Base-by-base conservation (phyloP, 192 early-diverging fungal genomes). In the Pecoramyces ruminantium region DNA sequence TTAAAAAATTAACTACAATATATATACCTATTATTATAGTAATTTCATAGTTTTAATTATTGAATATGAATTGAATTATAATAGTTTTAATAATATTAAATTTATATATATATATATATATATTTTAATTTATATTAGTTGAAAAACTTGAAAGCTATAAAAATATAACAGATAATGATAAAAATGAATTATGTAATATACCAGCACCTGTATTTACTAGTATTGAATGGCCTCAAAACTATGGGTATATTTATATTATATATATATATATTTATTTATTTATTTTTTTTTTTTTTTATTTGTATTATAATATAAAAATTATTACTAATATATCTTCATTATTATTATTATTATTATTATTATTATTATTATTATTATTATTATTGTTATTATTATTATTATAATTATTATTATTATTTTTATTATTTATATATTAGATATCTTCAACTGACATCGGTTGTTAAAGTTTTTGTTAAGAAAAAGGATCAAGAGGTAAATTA, bases 161-260 rank as follows among this genome's bases (percentile, higher is more conserved):
- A 39, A 78, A 84, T 80, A 30, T 78, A 29, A 28, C 13, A 11
- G 86, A 87, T 79, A 81, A 84, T 77, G 80, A 86, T 30, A 82
- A 80, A 30, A 79, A 80, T 28, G 79, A 87, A 81, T 79, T 87
- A 38, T 84, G 84, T 12, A 83, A 84, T 51, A 84, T 92, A 67
- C 91, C 91, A 1, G 90, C 92, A 39, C 92, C 92, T 15, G 30
- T 83, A 21, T 92, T 93, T 78, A 86, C 87, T 16, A 80, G 84
- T 30, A 81, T 83, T 8, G 89, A 91, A 78, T 86, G 85, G 81
- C 88, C 91, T 16, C 84, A 82, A 38, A 82, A 84, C 28, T 93
- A 93, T 81, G 84, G 87, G 88, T 92, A 83, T 58, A 81, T 29
- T 34, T 1, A 29, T 83, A 3, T 34, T 3, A 34, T 34, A 34